Base-by-base conservation (phyloP, 2,329 filamentous ascomycete genomes). In the Epichloe brachyelytri region DNA sequence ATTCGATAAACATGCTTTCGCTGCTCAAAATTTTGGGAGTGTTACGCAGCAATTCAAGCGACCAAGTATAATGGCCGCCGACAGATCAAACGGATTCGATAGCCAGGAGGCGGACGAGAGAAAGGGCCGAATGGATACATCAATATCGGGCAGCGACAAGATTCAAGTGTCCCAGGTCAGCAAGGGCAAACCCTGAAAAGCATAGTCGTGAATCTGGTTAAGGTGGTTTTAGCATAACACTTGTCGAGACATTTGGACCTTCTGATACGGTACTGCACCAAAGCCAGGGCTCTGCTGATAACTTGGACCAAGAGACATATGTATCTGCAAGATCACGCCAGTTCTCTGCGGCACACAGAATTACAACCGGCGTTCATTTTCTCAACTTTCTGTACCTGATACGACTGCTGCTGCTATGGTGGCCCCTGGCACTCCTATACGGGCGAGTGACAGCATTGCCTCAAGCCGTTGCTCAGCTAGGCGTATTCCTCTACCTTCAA, bases 401-500 rank as follows among this genome's bases (percentile, higher is more conserved):
- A 19, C 17, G 40, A 20, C 12, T 20, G 19, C 40, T 19, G 20
- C 19, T 26, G 7, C 15, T 43, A 30, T 30, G 30, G 10, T 30
- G 30, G 30, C 30, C 30, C 4, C 30, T 30, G 30, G 30, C 30
- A 30, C 30, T 30, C 8, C 37, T 15, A 38, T 30, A 30, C 2
- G 19, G 40, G n/a, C n/a, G 17, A 15, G 39, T 36, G 37, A 40
- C 22, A 49, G 46, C 22, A 56, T 55, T 34, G 17, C 48, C 12
- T 40, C n/a, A 17, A 53, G 45, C 41, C 30, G 22, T 33, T 17
- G 36, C 4, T 53, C 52, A 10, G 52, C 46, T 33, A 51, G 50
- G 33, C 57, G 68, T 19, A 59, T 70, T 17, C 61, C 67, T 17
- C 59, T 72, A 19, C 52, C 49, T 4, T 19, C 22, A 14, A 55